phyloP scores from a whole-genome alignment of 805 yeast genomes.

The Saccharomycopsis schoenii region DNA sequence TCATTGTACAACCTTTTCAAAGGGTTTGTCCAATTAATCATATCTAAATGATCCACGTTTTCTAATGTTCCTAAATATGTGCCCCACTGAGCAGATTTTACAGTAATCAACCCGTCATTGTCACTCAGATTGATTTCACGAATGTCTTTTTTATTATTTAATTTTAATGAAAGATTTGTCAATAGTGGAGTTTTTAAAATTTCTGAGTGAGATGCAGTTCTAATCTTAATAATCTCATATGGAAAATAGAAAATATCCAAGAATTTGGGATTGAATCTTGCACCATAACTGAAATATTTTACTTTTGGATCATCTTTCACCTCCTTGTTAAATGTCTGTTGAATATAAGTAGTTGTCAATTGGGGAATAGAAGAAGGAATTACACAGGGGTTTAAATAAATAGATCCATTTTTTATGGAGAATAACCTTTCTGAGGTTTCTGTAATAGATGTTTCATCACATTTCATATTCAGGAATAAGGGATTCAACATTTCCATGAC shows the following conservation, averaged over 20 bases:
- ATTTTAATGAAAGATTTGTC: neutral
- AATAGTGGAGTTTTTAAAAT: neutral
- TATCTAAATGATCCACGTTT: slow-evolving; percentile 75
- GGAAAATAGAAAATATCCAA: slow-evolving; percentile 51
- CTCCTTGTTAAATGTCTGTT: slow-evolving; percentile 37
- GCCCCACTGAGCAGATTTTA: slow-evolving; percentile 77
- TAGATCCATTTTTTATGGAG: neutral
- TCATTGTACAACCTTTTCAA: slow-evolving; percentile 31
- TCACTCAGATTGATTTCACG: slow-evolving; percentile 36
- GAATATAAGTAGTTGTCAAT: slow-evolving; percentile 47
- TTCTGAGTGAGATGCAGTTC: neutral
- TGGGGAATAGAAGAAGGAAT: slow-evolving; percentile 46
- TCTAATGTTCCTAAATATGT: slow-evolving; percentile 67
- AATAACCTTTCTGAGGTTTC: neutral
- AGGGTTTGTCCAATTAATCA: slow-evolving; percentile 72
- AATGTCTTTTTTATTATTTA: slow-evolving; percentile 9
- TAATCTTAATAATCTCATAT: slow-evolving; percentile 47
- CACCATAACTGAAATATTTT: slow-evolving; percentile 76
- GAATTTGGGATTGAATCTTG: slow-evolving; percentile 54
- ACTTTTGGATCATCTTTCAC: slow-evolving; percentile 52
- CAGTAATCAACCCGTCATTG: slow-evolving; percentile 83
- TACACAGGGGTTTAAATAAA: slow-evolving; percentile 1
- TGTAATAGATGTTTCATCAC: neutral
- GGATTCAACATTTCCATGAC: slow-evolving; percentile 30
- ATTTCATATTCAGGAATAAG: neutral